A percentile compares a stretch with the other conserved stretches of the same genome.
phyloP scores from a whole-genome alignment of 2,329 filamentous ascomycete genomes.

The Epichloe bromicola region DNA sequence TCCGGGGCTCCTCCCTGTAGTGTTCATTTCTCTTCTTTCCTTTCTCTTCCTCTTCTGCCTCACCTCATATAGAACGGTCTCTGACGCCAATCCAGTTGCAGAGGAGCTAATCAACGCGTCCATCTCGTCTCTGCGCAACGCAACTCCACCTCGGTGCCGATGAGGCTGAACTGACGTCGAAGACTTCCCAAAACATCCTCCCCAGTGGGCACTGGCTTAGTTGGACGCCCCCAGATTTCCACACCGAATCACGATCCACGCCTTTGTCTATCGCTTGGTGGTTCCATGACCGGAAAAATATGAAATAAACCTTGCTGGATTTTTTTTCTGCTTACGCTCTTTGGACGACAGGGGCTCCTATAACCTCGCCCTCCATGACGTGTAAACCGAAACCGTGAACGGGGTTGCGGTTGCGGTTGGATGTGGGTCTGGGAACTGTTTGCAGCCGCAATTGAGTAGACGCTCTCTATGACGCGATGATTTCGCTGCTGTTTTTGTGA shows the following conservation, averaged over 20 bases:
- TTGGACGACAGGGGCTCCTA: no score
- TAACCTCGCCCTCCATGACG: not conserved
- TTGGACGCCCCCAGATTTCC: not conserved
- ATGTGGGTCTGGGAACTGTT: not conserved
- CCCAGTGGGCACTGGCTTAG: not conserved
- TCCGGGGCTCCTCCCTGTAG: not conserved
- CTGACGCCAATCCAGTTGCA: not conserved
- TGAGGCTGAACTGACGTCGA: conserved; percentile 4
- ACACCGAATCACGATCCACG: not conserved
- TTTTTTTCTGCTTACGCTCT: no score
- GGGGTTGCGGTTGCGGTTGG: not conserved
- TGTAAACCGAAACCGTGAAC: not conserved
- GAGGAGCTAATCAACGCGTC: no score
- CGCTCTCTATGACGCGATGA: conserved; percentile 6
- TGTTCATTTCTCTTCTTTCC: not conserved
- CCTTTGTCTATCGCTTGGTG: not conserved
- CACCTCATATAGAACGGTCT: not conserved
- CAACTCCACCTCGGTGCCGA: not conserved
- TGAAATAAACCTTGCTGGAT: no score
- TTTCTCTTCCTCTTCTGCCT: not conserved
- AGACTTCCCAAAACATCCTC: not conserved
- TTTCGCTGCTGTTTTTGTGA: not conserved
- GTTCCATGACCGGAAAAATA: no score
- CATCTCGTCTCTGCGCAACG: not conserved
- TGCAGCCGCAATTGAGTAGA: not conserved